Evolutionary conservation across 1,284 basidiomycete species (phyloP), one percentile per base, ranked within the genome.

Genomic region (Phellopilus nigrolimitatus): DNA sequence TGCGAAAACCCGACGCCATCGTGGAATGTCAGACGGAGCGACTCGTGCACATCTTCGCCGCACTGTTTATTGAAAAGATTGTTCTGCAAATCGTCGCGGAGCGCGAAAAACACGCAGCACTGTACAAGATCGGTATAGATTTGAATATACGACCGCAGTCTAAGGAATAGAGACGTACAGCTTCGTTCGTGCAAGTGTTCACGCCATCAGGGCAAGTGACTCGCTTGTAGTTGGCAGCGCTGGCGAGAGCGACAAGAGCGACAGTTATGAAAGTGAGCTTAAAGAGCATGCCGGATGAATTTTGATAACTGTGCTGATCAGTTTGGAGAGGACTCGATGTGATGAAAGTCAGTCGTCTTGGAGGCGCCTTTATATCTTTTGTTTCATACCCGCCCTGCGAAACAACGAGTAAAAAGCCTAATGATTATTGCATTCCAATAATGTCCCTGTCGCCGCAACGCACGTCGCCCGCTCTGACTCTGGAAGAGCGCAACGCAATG

Each of bases 21-120:
- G 49, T 62, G 59, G 60, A 61, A 61, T 3, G 56, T 59, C 17
- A 61, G 40, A 36, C 59, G 59, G 12, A 61, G 56, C 7, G 54
- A 42, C 28, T 59, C 59, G 43, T 60, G 59, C n/a, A 57, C 53
- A 10, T 57, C 56, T 39, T 59, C 58, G 24, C 54, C 48, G 27
- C 58, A 59, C 25, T 47, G 43, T n/a, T 41, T 48, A n/a, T 59
- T 54, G 41, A 57, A 60, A 27, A 59, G 39, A 19, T 53, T 55
- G 19, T 19, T 27, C 43, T 60, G 56, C 17, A 61, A 36, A 45
- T 58, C 54, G 17, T 60, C 59, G 19, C 58, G 43, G 36, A 60
- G 49, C 10, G 57, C 47, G 50, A 60, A 55, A 34, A 61, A 53
- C 27, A 41, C 51, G 42, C 59, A 60, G 42, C 60, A 61, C 44